Conservation (phyloP, 2,329 filamentous ascomycete species). For the Diaporthe australafricana region DNA sequence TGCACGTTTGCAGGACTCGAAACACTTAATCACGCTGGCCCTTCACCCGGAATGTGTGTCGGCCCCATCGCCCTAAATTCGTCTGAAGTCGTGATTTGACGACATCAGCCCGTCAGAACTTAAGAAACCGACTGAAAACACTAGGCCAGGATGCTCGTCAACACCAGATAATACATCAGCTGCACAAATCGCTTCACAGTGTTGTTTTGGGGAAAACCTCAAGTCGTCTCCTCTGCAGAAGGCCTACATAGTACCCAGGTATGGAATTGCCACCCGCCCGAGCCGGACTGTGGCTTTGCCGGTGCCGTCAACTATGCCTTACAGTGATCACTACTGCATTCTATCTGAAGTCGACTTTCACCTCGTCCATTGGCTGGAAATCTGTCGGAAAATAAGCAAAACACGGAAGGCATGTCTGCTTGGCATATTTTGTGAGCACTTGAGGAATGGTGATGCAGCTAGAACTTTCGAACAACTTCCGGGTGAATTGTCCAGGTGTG, state of each 20-base stretch:
- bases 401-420: not conserved
- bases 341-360: not conserved
- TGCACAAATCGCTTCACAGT: constrained; percentile 2
- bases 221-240: not conserved
- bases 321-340: not conserved
- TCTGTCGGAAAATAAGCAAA: not conserved
- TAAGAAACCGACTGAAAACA: constrained; percentile 28
- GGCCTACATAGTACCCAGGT: too few relatives aligned
- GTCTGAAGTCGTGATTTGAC: constrained; percentile 25
- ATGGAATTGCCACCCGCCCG: not conserved
- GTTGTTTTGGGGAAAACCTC: constrained; percentile 7
- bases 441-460: not conserved
- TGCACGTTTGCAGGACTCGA: constrained; percentile 25
- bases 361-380: not conserved
- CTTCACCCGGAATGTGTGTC: constrained; percentile 17
- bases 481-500: too few relatives aligned
- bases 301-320: not conserved
- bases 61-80: constrained; percentile 21
- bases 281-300: constrained; percentile 13
- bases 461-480: too few relatives aligned
- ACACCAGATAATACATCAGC: not conserved
- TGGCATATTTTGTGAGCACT: not conserved
- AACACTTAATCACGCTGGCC: constrained; percentile 18
- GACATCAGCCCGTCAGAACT: constrained; percentile 22
- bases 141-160: constrained; percentile 7